phyloP scores from a whole-genome alignment of 1,284 basidiomycete species.

The Cryptococcus sp. region DNA sequence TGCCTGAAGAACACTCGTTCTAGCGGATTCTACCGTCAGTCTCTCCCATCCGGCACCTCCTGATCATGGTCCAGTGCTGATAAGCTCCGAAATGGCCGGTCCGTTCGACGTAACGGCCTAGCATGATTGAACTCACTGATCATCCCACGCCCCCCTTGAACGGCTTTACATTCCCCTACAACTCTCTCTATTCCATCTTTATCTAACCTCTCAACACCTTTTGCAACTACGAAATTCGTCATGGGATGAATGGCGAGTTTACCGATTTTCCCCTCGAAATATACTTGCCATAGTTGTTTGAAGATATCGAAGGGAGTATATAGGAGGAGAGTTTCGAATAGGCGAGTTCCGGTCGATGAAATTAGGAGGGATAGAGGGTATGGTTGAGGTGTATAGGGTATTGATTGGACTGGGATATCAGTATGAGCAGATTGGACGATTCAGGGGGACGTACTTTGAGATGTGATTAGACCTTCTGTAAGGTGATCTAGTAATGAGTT shows the following conservation, averaged over 20 bases:
- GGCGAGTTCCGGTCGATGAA: slow-evolving; percentile 79
- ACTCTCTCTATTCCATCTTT: slow-evolving; percentile 58
- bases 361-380: slow-evolving; percentile 67
- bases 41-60: too few relatives aligned
- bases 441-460: slow-evolving; percentile 46
- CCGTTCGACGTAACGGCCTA: too few relatives aligned
- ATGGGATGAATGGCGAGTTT: slow-evolving; percentile 77
- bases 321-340: slow-evolving; percentile 70
- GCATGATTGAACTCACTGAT: slow-evolving; percentile 54
- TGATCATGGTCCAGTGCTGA: too few relatives aligned
- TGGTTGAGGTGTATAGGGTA: slow-evolving; percentile 23
- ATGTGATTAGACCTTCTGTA: slow-evolving; percentile 71
- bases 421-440: background rate
- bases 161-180: slow-evolving; percentile 56
- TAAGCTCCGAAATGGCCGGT: too few relatives aligned
- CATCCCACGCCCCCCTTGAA: slow-evolving; percentile 52
- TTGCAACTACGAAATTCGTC: slow-evolving; percentile 84
- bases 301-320: slow-evolving; percentile 63
- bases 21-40: slow-evolving; percentile 52
- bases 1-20: slow-evolving; percentile 66
- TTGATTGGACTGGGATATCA: slow-evolving; percentile 16
- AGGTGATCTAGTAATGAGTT: slow-evolving; percentile 78
- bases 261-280: slow-evolving; percentile 66
- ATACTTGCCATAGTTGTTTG: slow-evolving; percentile 64
- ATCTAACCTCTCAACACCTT: slow-evolving; percentile 62